These are phyloP conservation scores for Coprinopsis strossmayeri DNA, from an alignment of 768 basidiomycete genomes.

Conservation along the genomic window DNA sequence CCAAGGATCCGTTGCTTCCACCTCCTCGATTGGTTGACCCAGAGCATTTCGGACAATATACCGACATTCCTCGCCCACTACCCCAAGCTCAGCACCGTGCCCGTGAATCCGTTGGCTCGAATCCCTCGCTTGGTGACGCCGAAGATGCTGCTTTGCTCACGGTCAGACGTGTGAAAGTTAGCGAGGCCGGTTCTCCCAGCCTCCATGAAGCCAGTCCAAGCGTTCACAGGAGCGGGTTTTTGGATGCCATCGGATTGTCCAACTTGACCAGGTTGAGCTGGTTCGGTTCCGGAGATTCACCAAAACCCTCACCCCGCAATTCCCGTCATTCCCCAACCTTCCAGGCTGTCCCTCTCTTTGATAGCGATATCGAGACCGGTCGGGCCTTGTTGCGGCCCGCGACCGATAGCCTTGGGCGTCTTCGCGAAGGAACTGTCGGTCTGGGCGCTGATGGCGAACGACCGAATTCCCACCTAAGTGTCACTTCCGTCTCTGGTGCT, in stretches of 20 bases:
- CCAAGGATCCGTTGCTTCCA: constrained; percentile 20
- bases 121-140: constrained; percentile 24
- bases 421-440: constrained; percentile 22
- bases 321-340: constrained; percentile 18
- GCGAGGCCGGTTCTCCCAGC: constrained; percentile 27
- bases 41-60: constrained; percentile 18
- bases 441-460: constrained; percentile 35
- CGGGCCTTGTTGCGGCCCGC: constrained; percentile 27
- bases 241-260: constrained; percentile 38
- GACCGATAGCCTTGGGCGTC: constrained; percentile 20
- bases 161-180: constrained; percentile 42
- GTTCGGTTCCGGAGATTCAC: constrained; percentile 35
- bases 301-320: constrained; percentile 19
- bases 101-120: constrained; percentile 22
- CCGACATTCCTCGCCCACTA: constrained; percentile 14
- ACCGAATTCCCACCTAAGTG: constrained; percentile 54
- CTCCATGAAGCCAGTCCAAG: constrained; percentile 10
- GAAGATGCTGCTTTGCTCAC: constrained; percentile 45
- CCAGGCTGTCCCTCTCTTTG: constrained; percentile 22
- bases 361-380: constrained; percentile 43
- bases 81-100: constrained; percentile 19
- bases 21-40: constrained; percentile 31
- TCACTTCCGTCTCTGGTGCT: constrained; percentile 33
- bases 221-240: constrained; percentile 15
- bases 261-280: constrained; percentile 51